Evolutionary conservation across 176 grass and related monocot genomes (phyloP), one percentile per base, ranked within the genome.

Genomic region (Musa schizocarpa): DNA sequence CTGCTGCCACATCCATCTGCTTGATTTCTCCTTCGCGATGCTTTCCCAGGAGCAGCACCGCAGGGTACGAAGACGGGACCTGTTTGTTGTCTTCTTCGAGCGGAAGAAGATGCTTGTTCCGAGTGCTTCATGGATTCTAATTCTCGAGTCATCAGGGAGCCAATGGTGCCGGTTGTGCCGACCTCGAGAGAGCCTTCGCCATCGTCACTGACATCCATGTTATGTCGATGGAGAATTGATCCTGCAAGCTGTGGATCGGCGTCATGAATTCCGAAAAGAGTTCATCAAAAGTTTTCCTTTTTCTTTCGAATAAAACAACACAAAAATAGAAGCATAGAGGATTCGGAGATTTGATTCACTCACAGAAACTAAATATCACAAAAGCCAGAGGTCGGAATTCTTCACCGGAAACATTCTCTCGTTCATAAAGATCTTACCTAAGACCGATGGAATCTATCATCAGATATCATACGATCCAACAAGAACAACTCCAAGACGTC

Each of bases 111-210:
- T 34, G 63, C 82, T 74, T 84, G 86, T 34, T 85, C 84, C 2
- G 65, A 43, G 21, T 54, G 79, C 76, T 89, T 99, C 78, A 81
- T 75, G 73, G 82, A 43, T 9, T 92, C 88, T 50, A 99, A 26
- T 21, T 99, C 96, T 53, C 84, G 88, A 21, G 85, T 84, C 86
- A 99, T 92, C 24, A 99, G 86, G 21, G 91, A 89, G 27, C 86
- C 85, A 10, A 99, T 89, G 54, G 91, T 99, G 57, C 96, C 96
- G 0, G 83, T 99, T 16, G 91, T 84, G 4, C 96, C 96, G n/a
- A 99, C 88, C 54, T 84, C 86, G 59, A 99, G 65, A 2, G 56
- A 22, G 65, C 53, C 66, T 19, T 65, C 82, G 73, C 64, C 22
- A 2, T 5, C 19, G 53, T 64, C 9, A 17, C 16, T 0, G 7